Conservation (phyloP, 768 basidiomycete species). For the Lepiota brunneoincarnata region DNA sequence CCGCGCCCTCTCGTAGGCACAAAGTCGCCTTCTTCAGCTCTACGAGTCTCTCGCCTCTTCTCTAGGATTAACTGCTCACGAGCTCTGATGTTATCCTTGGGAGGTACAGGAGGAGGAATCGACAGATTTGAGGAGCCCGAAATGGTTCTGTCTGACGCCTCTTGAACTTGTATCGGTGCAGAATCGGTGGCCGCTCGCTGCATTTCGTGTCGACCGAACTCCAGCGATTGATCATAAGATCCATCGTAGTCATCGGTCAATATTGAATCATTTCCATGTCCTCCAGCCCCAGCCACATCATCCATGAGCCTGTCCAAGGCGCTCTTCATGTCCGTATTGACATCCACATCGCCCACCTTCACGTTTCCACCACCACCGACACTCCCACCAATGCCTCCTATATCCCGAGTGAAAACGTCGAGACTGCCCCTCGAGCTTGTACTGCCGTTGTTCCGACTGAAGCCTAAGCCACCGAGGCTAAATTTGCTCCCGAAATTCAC, state of each 20-base stretch:
- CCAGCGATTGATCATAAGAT: conserved; percentile 18
- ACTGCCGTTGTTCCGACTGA: conserved; percentile 20
- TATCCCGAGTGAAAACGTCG: not conserved
- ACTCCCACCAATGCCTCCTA: conserved; percentile 12
- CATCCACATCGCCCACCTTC: conserved; percentile 50
- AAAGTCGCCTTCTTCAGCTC: conserved; percentile 46
- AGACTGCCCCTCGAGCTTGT: not conserved
- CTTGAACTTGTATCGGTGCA: conserved; percentile 33
- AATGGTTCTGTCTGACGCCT: conserved; percentile 36
- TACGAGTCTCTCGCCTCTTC: conserved; percentile 62
- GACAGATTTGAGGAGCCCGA: conserved; percentile 40
- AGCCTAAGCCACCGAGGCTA: conserved; percentile 34
- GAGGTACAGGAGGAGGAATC: conserved; percentile 46
- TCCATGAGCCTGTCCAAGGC: conserved; percentile 74
- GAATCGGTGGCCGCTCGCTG: conserved; percentile 56
- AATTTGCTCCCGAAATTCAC: conserved; percentile 51
- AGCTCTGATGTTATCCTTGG: conserved; percentile 56
- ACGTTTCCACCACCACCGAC: conserved; percentile 28
- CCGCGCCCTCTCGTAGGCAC: conserved; percentile 14
- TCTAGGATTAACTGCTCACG: conserved; percentile 71
- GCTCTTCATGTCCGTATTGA: conserved; percentile 69
- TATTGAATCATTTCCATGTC: conserved; percentile 39
- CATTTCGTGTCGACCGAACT: conserved; percentile 26
- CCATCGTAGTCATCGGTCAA: conserved; percentile 38
- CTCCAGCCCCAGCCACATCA: conserved; percentile 51